Conservation (phyloP, 257 asterid species). For the Penstemon newberryi region DNA sequence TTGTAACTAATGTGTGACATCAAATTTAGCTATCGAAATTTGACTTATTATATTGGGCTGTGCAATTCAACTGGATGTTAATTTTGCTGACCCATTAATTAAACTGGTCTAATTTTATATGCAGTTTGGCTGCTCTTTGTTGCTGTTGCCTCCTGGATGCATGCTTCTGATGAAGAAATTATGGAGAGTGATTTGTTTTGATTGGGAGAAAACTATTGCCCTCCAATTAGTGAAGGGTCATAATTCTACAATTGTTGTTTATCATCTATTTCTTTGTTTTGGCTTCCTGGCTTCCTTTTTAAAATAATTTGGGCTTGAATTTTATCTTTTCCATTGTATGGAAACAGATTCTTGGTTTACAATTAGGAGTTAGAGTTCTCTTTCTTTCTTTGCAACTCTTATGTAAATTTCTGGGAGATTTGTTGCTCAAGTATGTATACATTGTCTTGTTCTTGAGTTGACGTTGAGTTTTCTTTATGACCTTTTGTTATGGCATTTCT, state of each 20-base stretch:
- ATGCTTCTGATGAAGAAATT: constrained; percentile 44
- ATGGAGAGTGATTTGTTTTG: constrained; percentile 22
- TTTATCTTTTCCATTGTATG: neutral
- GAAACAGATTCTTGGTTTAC: constrained; percentile 10
- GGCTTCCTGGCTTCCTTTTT: neutral
- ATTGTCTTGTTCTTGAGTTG: neutral
- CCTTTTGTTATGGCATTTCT: neutral
- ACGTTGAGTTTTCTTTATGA: neutral
- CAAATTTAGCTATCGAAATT: no score
- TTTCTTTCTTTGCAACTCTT: neutral
- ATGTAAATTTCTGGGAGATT: neutral
- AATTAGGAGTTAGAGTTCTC: neutral
- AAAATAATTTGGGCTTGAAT: neutral
- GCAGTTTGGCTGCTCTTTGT: constrained; percentile 73
- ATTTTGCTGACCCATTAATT: no score
- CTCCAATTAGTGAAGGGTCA: constrained; percentile 9
- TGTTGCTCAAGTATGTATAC: neutral
- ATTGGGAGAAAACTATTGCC: neutral
- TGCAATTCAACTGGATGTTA: no score
- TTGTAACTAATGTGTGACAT: no score
- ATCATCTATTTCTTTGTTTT: neutral
- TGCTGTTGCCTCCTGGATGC: constrained; percentile 72
- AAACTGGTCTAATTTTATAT: constrained; percentile 4
- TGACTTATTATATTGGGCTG: no score
- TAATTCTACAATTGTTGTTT: neutral